phyloP scores from a whole-genome alignment of 2,329 filamentous ascomycete genomes.

The Drechslerella stenobrocha region DNA sequence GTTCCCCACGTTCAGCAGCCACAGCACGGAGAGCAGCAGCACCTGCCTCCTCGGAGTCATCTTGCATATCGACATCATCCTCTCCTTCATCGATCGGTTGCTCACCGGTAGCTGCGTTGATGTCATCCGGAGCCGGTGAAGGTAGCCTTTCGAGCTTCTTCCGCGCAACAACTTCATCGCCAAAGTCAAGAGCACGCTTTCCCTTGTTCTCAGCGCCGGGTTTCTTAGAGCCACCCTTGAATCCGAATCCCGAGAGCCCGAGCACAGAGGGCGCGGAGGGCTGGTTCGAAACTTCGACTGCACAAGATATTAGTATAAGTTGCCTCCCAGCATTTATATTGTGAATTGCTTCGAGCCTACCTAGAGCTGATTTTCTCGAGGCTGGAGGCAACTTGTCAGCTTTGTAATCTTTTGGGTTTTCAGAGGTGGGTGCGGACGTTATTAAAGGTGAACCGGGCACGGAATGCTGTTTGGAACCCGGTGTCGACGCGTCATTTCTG shows the following conservation, averaged over 20 bases:
- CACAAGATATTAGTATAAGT: slow-evolving; percentile 51
- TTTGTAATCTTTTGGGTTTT: slow-evolving; percentile 52
- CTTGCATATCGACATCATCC: slow-evolving; percentile 73
- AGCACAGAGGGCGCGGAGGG: slow-evolving; percentile 68
- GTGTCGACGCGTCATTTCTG: slow-evolving; percentile 34
- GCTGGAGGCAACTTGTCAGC: slow-evolving; percentile 53
- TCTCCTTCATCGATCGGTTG: slow-evolving; percentile 67
- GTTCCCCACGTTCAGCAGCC: slow-evolving; percentile 78
- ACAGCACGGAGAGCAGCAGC: slow-evolving; percentile 82
- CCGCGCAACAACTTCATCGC: slow-evolving; percentile 81
- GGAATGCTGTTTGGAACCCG: slow-evolving; percentile 47
- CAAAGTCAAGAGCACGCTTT: slow-evolving; percentile 79
- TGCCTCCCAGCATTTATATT: slow-evolving; percentile 6
- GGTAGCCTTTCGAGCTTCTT: slow-evolving; percentile 91
- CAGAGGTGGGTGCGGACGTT: slow-evolving; percentile 52
- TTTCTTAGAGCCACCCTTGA: slow-evolving; percentile 70
- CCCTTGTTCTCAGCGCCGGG: slow-evolving; percentile 64
- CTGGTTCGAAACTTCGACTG: slow-evolving; percentile 50
- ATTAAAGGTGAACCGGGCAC: slow-evolving; percentile 47
- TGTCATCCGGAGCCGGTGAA: slow-evolving; percentile 65
- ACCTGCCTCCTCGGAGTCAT: slow-evolving; percentile 83
- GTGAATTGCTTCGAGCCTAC: slow-evolving; percentile 36
- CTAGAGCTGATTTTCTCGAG: slow-evolving; percentile 51
- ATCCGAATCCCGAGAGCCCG: slow-evolving; percentile 75
- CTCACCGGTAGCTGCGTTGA: slow-evolving; percentile 62